Evolutionary conservation across 1,284 basidiomycete genomes (phyloP).

Genomic region (Phellopilus nigrolimitatus): DNA sequence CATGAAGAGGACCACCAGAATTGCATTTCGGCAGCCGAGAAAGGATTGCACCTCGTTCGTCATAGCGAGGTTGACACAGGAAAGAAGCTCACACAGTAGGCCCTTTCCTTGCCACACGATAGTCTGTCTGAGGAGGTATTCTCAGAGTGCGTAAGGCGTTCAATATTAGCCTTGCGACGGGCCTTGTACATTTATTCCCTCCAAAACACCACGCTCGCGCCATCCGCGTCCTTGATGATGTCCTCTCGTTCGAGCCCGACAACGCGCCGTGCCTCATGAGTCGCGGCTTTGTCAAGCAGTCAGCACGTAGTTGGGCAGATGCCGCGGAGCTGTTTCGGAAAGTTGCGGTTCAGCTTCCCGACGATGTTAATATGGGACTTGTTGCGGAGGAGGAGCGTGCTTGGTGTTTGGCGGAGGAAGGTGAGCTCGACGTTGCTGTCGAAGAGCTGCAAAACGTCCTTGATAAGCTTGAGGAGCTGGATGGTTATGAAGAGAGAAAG

Average conservation of each 20-base stretch:
- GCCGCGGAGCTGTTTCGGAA: constrained; percentile 60
- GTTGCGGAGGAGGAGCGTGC: constrained; percentile 80
- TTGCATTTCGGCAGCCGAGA: constrained; percentile 67
- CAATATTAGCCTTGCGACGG: constrained; percentile 61
- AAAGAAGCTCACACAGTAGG: constrained; percentile 48
- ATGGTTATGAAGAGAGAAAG: constrained; percentile 51
- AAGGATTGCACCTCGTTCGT: constrained; percentile 56
- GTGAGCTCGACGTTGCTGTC: constrained; percentile 48
- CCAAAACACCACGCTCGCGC: constrained; percentile 89
- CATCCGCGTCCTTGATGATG: constrained; percentile 63
- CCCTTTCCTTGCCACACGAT: constrained; percentile 16
- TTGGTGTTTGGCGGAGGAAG: constrained; percentile 76
- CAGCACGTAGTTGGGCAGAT: constrained; percentile 62
- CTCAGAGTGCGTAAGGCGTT: constrained; percentile 56
- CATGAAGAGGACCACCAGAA: constrained; percentile 76
- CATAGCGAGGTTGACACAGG: constrained; percentile 59
- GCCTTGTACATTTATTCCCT: constrained; percentile 81
- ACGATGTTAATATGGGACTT: constrained; percentile 46
- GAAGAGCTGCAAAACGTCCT: constrained; percentile 58
- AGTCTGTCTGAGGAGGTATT: constrained; percentile 5
- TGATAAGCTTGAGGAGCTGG: constrained; percentile 47
- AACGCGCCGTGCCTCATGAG: constrained; percentile 71
- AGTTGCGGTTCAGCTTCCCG: constrained; percentile 43
- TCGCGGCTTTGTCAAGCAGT: constrained; percentile 70
- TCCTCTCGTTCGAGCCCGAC: constrained; percentile 58